These are phyloP conservation scores for Barnettozyma wickerhamii DNA, from an alignment of 805 yeast genomes.

Conservation along the genomic window DNA sequence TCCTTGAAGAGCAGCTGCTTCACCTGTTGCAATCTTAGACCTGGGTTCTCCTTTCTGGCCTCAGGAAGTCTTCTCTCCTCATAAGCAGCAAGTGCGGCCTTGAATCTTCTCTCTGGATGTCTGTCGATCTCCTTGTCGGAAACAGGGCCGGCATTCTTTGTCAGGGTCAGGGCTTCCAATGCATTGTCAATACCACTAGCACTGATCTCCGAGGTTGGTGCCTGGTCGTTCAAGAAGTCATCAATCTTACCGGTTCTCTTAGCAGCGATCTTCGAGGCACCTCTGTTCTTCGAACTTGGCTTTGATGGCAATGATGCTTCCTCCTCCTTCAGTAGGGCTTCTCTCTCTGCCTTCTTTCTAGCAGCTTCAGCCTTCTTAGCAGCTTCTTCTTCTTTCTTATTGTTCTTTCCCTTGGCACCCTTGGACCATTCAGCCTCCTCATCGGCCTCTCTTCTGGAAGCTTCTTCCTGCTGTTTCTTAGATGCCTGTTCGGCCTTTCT, in stretches of 20 bases:
- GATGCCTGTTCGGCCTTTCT: conserved; percentile 61
- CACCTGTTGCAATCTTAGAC: conserved; percentile 72
- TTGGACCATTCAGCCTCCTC: conserved; percentile 67
- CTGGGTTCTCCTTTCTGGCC: conserved; percentile 70
- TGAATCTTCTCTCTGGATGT: conserved; percentile 86
- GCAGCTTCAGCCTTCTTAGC: conserved; percentile 74
- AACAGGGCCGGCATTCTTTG: conserved; percentile 53
- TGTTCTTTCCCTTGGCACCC: conserved; percentile 64
- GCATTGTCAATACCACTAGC: conserved; percentile 80
- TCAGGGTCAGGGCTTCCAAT: conserved; percentile 68
- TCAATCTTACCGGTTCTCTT: conserved; percentile 60
- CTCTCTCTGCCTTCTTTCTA: conserved; percentile 79
- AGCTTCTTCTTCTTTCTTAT: conserved; percentile 65
- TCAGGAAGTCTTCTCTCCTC: conserved; percentile 73
- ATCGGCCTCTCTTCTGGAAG: conserved; percentile 40
- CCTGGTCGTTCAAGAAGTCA: conserved; percentile 53
- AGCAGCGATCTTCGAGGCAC: conserved; percentile 63
- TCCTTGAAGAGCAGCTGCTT: conserved; percentile 74
- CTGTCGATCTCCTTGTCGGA: conserved; percentile 64
- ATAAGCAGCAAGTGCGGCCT: conserved; percentile 70
- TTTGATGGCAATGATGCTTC: conserved; percentile 60
- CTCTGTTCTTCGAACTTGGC: conserved; percentile 55
- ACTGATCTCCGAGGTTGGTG: conserved; percentile 48
- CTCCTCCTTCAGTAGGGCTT: conserved; percentile 58
- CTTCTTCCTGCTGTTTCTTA: conserved; percentile 50